Base-by-base conservation (phyloP, 208 protist genomes). In the Trypanosoma brucei region DNA sequence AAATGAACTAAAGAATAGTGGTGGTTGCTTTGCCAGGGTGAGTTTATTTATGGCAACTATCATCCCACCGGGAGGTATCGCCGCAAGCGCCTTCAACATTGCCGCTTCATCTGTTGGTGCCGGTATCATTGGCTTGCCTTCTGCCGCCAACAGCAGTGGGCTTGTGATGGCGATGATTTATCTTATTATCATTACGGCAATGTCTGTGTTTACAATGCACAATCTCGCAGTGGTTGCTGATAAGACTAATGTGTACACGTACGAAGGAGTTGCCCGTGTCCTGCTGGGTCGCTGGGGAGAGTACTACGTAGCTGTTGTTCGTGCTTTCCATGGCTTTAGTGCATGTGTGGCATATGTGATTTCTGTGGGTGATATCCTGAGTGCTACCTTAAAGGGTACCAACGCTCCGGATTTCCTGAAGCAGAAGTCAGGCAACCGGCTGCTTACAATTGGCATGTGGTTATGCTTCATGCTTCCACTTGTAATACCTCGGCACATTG, bases 381-480 rank as follows among this genome's bases (percentile, higher is more conserved):
- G 1, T 13, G 71, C 76, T 40, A 57, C 89, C 44, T 40, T 85
- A 8, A 62, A 66, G 1, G 36, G 64, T 6, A 52, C 54, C 1
- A 56, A 58, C 42, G 62, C 40, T 31, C 55, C 45, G 6, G 49
- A 58, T 33, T 81, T 69, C 36, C 46, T 75, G n/a, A 55, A 55
- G 3, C 59, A 33, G 4, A 68, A 50, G n/a, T 55, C 51, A 2
- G 79, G 76, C 7, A 75, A 74, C 54, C 74, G 75, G 11, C 59
- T 86, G 33, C 59, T 91, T 13, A 78, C 67, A 13, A 61, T 66
- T 11, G 39, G 72, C 44, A 37, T 91, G 1, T 91, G 78, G 81
- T 54, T 84, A 0, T 57, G 81, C 22, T 72, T 66, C 49, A 91
- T 93, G 37, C 65, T 91, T 4, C 87, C 87, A 2, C n/a, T 91